Conservation (phyloP, 495 filamentous ascomycete species). For the Xylaria cubensis region DNA sequence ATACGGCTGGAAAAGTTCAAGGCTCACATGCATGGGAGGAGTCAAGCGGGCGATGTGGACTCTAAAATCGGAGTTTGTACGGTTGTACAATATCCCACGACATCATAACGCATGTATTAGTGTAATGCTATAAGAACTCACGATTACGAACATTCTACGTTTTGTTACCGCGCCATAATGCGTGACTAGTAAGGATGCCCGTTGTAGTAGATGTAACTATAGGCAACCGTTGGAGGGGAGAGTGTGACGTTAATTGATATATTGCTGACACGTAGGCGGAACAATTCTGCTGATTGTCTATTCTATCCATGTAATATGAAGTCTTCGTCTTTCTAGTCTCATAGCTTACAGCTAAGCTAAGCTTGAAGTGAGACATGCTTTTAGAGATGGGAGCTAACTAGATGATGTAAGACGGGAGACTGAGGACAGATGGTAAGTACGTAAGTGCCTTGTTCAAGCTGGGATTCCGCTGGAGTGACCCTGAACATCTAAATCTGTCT, state of each 20-base stretch:
- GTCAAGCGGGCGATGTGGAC: conserved; percentile 39
- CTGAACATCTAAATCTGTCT: neutral
- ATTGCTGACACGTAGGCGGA: neutral
- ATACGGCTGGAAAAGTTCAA: conserved; percentile 43
- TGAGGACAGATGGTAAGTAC: neutral
- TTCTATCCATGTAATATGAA: neutral
- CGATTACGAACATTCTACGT: conserved; percentile 17
- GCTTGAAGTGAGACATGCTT: neutral
- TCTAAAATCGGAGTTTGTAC: conserved; percentile 38
- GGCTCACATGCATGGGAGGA: conserved; percentile 45
- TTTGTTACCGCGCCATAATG: neutral
- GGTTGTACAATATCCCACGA: conserved; percentile 40
- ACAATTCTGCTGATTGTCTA: neutral
- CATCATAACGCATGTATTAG: conserved; percentile 35
- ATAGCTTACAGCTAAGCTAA: neutral
- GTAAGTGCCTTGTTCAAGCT: neutral
- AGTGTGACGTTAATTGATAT: neutral
- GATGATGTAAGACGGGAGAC: neutral
- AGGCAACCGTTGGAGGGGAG: neutral
- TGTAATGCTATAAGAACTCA: conserved; percentile 36
- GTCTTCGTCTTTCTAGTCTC: neutral
- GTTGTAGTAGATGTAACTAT: neutral
- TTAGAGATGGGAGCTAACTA: neutral
- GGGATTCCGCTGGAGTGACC: neutral
- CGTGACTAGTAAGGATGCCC: neutral